These are phyloP conservation scores for Allium sativum DNA, from an alignment of 106 monocot species.

Conservation along the genomic window DNA sequence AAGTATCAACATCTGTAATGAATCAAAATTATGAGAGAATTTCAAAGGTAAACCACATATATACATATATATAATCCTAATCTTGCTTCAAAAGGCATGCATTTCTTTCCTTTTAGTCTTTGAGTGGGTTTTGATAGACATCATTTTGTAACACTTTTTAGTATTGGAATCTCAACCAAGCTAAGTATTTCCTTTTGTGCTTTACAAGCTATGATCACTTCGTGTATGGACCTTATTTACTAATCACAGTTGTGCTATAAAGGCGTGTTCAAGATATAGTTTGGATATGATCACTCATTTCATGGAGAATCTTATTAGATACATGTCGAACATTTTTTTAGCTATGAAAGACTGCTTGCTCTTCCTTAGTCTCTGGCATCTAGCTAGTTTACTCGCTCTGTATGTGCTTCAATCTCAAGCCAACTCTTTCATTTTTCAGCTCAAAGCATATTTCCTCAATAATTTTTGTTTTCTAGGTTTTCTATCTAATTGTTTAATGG, in stretches of 20 bases:
- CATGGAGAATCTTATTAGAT: background rate
- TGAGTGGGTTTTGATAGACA: constrained; percentile 8
- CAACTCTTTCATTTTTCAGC: no score
- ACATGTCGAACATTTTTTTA: constrained; percentile 3
- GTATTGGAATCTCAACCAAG: constrained; percentile 3
- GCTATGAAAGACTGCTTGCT: no score
- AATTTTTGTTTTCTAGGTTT: no score
- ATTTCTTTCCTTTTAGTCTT: background rate
- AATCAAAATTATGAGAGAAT: background rate
- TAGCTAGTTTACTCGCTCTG: no score
- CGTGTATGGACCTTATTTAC: background rate
- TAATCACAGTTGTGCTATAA: background rate
- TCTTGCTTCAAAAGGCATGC: background rate
- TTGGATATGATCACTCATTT: constrained; percentile 13
- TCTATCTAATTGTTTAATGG: no score
- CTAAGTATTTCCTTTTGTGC: background rate
- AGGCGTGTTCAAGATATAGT: constrained; percentile 4
- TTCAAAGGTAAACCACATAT: constrained; percentile 10
- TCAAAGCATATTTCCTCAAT: no score
- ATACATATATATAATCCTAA: background rate
- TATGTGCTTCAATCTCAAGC: no score
- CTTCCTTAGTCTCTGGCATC: no score
- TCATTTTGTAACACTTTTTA: constrained; percentile 4
- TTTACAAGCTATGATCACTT: background rate
- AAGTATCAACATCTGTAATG: background rate